Conservation (phyloP, 2,329 filamentous ascomycete genomes). For the Microcyclospora pomicola region DNA sequence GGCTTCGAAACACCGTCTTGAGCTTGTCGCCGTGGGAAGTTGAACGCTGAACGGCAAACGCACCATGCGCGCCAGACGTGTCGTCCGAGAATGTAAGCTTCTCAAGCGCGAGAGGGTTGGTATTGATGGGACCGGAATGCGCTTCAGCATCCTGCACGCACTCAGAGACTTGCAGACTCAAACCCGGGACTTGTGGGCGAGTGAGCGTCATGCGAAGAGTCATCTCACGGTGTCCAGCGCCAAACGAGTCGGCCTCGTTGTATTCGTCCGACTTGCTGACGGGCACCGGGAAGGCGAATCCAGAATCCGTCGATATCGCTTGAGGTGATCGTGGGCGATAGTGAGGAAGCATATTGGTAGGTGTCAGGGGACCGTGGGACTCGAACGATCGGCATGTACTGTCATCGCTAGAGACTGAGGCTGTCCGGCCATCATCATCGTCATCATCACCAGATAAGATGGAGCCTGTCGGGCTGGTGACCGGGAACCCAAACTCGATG, state of each 20-base stretch:
- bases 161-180: no score
- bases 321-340: slow-evolving; percentile 17
- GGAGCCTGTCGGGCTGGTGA: neutral
- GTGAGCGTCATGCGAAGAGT: slow-evolving; percentile 93
- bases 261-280: neutral
- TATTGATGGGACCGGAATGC: no score
- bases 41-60: slow-evolving; percentile 26
- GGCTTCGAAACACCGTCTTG: no score
- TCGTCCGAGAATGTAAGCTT: slow-evolving; percentile 32
- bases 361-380: slow-evolving; percentile 11
- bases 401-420: slow-evolving; percentile 1
- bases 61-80: slow-evolving; percentile 26
- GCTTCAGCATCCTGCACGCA: no score
- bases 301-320: slow-evolving; percentile 25
- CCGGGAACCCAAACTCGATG: slow-evolving; percentile 80
- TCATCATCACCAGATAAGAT: neutral
- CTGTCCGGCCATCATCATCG: neutral
- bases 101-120: slow-evolving; percentile 42
- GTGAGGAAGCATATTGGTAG: slow-evolving; percentile 3
- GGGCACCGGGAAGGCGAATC: slow-evolving; percentile 14
- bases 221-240: slow-evolving; percentile 54
- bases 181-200: slow-evolving; percentile 46
- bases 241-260: no score
- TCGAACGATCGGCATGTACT: slow-evolving; percentile 2
- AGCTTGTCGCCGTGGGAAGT: no score